These are phyloP conservation scores for Porphyrellus cyaneotinctus DNA, from an alignment of 768 basidiomycete genomes.

Conservation along the genomic window DNA sequence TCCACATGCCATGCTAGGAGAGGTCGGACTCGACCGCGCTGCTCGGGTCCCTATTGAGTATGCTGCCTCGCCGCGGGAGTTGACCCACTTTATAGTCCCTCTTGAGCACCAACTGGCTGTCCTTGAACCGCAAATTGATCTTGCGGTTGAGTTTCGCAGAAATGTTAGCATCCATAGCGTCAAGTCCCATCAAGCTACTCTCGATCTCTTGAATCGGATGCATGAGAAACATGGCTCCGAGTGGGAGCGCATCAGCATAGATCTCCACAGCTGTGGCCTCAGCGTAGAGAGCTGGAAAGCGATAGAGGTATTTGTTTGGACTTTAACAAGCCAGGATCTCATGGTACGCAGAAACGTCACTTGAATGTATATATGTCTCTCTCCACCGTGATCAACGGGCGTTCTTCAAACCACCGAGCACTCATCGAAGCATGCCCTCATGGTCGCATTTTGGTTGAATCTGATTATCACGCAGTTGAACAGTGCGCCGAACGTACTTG, in stretches of 20 bases:
- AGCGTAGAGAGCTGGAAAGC: slow-evolving; percentile 70
- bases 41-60: slow-evolving; percentile 69
- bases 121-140: slow-evolving; percentile 76
- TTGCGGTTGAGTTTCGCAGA: slow-evolving; percentile 76
- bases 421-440: slow-evolving; percentile 64
- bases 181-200: slow-evolving; percentile 64
- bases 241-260: slow-evolving; percentile 72
- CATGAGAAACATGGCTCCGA: slow-evolving; percentile 48
- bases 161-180: slow-evolving; percentile 90
- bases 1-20: slow-evolving; percentile 81
- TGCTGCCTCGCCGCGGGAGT: slow-evolving; percentile 42
- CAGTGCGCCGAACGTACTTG: slow-evolving; percentile 59
- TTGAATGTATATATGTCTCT: slow-evolving; percentile 82
- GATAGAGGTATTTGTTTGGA: slow-evolving; percentile 57
- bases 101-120: slow-evolving; percentile 76
- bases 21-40: slow-evolving; percentile 85
- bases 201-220: slow-evolving; percentile 62
- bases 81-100: slow-evolving; percentile 78
- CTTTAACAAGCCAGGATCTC: slow-evolving; percentile 4
- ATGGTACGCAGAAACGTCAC: slow-evolving; percentile 52
- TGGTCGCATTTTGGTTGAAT: slow-evolving; percentile 77
- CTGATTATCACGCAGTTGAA: slow-evolving; percentile 72
- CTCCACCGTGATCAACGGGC: slow-evolving; percentile 79
- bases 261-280: slow-evolving; percentile 88
- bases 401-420: slow-evolving; percentile 56